Evolutionary conservation across 106 monocot genomes (phyloP).

Genomic region (Chionographis japonica): DNA sequence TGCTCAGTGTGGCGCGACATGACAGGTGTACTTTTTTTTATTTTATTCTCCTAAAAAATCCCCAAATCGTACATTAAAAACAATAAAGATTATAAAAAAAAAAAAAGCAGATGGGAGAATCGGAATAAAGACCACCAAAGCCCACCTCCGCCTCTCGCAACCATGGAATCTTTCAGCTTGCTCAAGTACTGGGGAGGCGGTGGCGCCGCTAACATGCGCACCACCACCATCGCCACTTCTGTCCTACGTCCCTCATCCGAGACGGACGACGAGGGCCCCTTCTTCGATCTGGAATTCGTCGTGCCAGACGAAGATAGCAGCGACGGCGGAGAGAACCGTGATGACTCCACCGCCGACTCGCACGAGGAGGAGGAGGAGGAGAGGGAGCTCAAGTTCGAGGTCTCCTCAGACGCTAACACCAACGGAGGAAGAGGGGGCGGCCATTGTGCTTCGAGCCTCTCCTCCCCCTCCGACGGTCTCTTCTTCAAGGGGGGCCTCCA

Average conservation of each 20-base stretch:
- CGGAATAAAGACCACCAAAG: background rate
- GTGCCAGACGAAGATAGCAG: background rate
- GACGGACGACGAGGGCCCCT: conserved; percentile 48
- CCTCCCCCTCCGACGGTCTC: conserved; percentile 30
- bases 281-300: conserved; percentile 52
- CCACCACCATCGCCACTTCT: conserved; percentile 20
- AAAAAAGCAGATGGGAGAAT: too few species aligned
- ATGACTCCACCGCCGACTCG: background rate
- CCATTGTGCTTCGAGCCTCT: background rate
- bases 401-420: background rate
- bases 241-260: background rate
- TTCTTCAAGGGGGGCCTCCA: conserved; percentile 32
- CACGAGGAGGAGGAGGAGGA: conserved; percentile 8
- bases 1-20: too few species aligned
- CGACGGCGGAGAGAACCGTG: background rate
- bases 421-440: background rate
- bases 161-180: conserved; percentile 67
- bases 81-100: too few species aligned
- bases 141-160: conserved; percentile 29
- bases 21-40: too few species aligned
- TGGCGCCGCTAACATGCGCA: conserved; percentile 1
- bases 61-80: too few species aligned
- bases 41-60: too few species aligned
- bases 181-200: conserved; percentile 63
- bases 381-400: conserved; percentile 7